Conservation (phyloP, 2,329 filamentous ascomycete species). For the Fonsecaea nubica region DNA sequence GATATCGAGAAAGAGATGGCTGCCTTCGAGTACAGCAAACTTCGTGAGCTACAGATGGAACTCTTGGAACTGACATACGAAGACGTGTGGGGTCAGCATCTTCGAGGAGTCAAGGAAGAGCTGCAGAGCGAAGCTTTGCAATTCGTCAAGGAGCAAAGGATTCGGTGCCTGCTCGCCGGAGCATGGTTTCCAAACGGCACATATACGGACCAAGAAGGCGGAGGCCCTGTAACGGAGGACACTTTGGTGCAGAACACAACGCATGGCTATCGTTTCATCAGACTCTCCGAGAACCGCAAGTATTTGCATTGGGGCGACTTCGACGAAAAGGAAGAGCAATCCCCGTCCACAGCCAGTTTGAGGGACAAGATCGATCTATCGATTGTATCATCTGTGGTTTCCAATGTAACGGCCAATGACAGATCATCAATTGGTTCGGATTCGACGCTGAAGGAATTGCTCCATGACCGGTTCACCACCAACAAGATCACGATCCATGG, state of each 20-base stretch:
- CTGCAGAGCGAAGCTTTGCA: constrained; percentile 88
- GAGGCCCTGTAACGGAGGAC: constrained; percentile 50
- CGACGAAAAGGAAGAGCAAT: constrained; percentile 65
- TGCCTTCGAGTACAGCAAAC: constrained; percentile 77
- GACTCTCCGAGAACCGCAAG: constrained; percentile 86
- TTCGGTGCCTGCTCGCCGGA: constrained; percentile 85
- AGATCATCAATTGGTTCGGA: constrained; percentile 33
- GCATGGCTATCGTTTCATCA: constrained; percentile 79
- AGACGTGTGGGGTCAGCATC: constrained; percentile 89
- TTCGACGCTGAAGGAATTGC: constrained; percentile 32
- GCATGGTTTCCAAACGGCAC: constrained; percentile 77
- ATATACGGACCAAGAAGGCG: constrained; percentile 51
- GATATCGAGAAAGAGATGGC: constrained; percentile 89
- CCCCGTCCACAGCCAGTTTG: constrained; percentile 56
- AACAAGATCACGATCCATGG: constrained; percentile 95
- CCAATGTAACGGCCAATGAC: constrained; percentile 75
- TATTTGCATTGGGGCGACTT: constrained; percentile 93
- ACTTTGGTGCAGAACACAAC: constrained; percentile 48
- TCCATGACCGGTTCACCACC: constrained; percentile 55
- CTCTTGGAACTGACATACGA: constrained; percentile 89
- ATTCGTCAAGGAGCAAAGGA: constrained; percentile 96
- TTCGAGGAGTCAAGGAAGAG: constrained; percentile 88
- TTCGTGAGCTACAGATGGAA: constrained; percentile 92
- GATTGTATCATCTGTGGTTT: constrained; percentile 89
- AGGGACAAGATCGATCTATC: constrained; percentile 72